These are phyloP conservation scores for Verruconis gallopava DNA, from an alignment of 2,329 filamentous ascomycete genomes.

Conservation along the genomic window DNA sequence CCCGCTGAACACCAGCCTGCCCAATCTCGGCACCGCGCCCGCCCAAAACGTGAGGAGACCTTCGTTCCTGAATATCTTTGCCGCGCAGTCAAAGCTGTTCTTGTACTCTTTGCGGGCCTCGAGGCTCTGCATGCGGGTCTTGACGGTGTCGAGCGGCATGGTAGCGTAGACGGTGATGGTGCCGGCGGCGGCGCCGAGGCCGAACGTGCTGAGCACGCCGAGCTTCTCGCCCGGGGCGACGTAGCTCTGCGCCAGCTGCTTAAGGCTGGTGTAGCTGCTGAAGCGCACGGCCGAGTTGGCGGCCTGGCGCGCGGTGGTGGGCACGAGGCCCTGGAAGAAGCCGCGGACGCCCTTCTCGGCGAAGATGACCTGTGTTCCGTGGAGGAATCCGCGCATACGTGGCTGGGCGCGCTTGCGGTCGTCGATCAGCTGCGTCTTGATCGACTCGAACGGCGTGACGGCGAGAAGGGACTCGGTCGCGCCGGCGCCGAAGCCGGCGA, in stretches of 20 bases:
- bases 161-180: slow-evolving; percentile 66
- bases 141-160: slow-evolving; percentile 78
- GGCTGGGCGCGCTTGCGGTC: slow-evolving; percentile 80
- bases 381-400: slow-evolving; percentile 80
- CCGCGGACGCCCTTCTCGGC: slow-evolving; percentile 78
- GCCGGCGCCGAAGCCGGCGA: slow-evolving; percentile 88
- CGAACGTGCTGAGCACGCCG: slow-evolving; percentile 76
- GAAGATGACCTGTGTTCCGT: slow-evolving; percentile 76
- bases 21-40: slow-evolving; percentile 75
- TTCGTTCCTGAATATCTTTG: slow-evolving; percentile 76
- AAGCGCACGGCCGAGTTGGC: slow-evolving; percentile 91
- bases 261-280: slow-evolving; percentile 77
- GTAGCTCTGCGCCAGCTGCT: slow-evolving; percentile 84
- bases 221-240: slow-evolving; percentile 91
- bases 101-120: slow-evolving; percentile 71
- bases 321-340: slow-evolving; percentile 95
- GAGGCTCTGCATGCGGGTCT: slow-evolving; percentile 96
- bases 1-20: slow-evolving; percentile 74
- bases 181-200: slow-evolving; percentile 76
- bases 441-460: slow-evolving; percentile 93
- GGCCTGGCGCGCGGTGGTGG: slow-evolving; percentile 86
- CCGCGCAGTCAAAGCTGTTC: slow-evolving; percentile 75
- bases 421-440: slow-evolving; percentile 97
- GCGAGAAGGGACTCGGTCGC: slow-evolving; percentile 87
- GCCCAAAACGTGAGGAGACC: slow-evolving; percentile 88